phyloP scores from a whole-genome alignment of 129 eudicot species.

The Sambucus nigra region DNA sequence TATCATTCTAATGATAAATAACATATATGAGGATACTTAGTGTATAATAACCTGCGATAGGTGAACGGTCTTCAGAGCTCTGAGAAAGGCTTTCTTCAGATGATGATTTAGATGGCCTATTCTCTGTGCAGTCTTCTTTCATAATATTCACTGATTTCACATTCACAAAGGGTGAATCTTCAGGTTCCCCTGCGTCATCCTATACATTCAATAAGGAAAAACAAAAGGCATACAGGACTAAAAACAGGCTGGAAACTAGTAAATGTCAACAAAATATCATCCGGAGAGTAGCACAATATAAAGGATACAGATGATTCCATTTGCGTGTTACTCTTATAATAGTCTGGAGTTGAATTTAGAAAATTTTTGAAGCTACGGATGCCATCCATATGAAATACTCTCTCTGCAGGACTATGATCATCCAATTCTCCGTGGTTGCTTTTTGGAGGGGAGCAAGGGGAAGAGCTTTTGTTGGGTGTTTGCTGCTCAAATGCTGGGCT shows the following conservation, averaged over 20 bases:
- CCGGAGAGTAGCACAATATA: neutral
- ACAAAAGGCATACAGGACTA: conserved; percentile 11
- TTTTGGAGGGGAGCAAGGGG: conserved; percentile 30
- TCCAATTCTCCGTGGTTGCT: conserved; percentile 24
- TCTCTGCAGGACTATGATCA: conserved; percentile 26
- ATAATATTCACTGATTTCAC: conserved; percentile 19
- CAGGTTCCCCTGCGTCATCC: conserved; percentile 34
- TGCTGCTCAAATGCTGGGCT: conserved; percentile 38
- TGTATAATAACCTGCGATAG: conserved; percentile 35
- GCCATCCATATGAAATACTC: conserved; percentile 18
- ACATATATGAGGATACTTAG: conserved; percentile 2
- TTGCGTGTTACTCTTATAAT: conserved; percentile 24
- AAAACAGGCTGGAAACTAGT: conserved; percentile 7
- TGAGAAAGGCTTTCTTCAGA: conserved; percentile 39
- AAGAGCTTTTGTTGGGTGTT: conserved; percentile 17
- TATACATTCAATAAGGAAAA: conserved; percentile 24
- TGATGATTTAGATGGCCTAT: conserved; percentile 32
- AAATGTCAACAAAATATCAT: neutral
- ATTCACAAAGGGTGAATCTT: conserved; percentile 21
- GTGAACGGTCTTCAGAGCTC: conserved; percentile 45
- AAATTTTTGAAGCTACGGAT: conserved; percentile 31
- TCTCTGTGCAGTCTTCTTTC: conserved; percentile 25
- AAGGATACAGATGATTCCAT: conserved; percentile 40
- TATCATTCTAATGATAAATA: neutral
- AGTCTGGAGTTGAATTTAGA: conserved; percentile 21